Conservation (phyloP, 805 yeast genomes). For the Monosporozyma aerobia region DNA sequence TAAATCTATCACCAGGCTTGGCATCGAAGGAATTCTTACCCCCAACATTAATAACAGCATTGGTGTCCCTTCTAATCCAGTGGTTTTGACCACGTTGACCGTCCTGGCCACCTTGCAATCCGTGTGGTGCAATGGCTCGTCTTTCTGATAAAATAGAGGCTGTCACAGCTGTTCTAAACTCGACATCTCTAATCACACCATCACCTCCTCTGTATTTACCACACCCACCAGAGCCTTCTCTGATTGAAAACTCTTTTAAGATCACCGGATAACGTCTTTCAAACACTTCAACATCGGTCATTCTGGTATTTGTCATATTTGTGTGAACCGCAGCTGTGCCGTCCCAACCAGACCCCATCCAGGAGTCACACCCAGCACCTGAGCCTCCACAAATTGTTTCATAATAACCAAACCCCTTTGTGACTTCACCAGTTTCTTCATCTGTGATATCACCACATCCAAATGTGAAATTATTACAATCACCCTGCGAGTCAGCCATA, state of each 20-base stretch:
- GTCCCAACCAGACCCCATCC: slow-evolving; percentile 65
- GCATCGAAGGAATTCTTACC: slow-evolving; percentile 60
- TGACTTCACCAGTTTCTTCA: slow-evolving; percentile 34
- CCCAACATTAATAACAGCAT: slow-evolving; percentile 42
- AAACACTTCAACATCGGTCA: slow-evolving; percentile 83
- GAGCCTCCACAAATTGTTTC: slow-evolving; percentile 95
- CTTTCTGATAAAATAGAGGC: slow-evolving; percentile 83
- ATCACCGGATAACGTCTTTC: slow-evolving; percentile 84
- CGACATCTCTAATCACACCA: slow-evolving; percentile 79
- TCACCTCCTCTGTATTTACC: slow-evolving; percentile 73
- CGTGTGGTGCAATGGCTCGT: slow-evolving; percentile 77
- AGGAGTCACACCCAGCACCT: slow-evolving; percentile 54
- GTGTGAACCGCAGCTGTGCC: slow-evolving; percentile 89
- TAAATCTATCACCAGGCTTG: slow-evolving; percentile 53
- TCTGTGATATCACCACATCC: slow-evolving; percentile 68
- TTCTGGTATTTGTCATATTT: slow-evolving; percentile 88
- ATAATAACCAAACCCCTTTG: slow-evolving; percentile 76
- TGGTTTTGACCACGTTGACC: slow-evolving; percentile 66
- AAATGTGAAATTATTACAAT: slow-evolving; percentile 88
- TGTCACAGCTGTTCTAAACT: slow-evolving; percentile 60
- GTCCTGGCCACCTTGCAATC: slow-evolving; percentile 70
- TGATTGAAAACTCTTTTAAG: slow-evolving; percentile 58
- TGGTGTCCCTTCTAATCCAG: slow-evolving; percentile 36
- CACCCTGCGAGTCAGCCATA: slow-evolving; percentile 94
- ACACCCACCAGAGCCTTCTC: slow-evolving; percentile 69